Base-by-base conservation (phyloP, 148 eudicot species). In the Fagopyrum esculentum region DNA sequence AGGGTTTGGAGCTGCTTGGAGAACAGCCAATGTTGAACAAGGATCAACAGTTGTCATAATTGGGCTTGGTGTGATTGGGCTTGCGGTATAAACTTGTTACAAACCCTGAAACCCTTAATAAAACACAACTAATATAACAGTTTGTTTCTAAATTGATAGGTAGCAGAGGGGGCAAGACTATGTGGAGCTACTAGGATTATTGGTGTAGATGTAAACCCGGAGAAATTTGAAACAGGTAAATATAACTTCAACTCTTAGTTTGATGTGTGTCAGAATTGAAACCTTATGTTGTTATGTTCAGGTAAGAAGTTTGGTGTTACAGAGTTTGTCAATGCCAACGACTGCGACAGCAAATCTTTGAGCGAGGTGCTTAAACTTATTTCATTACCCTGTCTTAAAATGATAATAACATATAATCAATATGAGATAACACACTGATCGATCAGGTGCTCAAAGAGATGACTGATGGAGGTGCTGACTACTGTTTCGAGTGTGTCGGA, bases 1-100 rank as follows among this genome's bases (percentile, higher is more conserved):
- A 94, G 98, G 97, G 6, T 91, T 91, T 15, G 98, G 98, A 50
- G 96, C 97, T 70, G 91, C 98, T 52, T 89, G 91, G 93, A 92
- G 75, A 80, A 75, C 89, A 13, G 98, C 98, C 66, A 79, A 85
- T 66, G 93, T 89, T 17, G 93, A 95, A 79, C 78, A 81, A 75
- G 97, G 98, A 70, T 87, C 97, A 0, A 89, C 94, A 10, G 97
- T 95, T 77, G 96, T 86, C 66, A 83, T 95, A 59, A 86, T 95
- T 80, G 98, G 98, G 30, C 86, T 95, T 11, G 98, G 98, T 76
- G 85, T 91, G 49, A 88, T 95, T 52, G 98, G 98, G 76, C 80
- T 95, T 76, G 98, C 97, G 68, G 98, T 95, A 90, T 30, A 81
- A 17, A 63, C 48, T 72, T 56, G 50, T 22, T 60, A 45, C 50